phyloP scores from a whole-genome alignment of 2,329 filamentous ascomycete species.

The Botryotinia calthae region DNA sequence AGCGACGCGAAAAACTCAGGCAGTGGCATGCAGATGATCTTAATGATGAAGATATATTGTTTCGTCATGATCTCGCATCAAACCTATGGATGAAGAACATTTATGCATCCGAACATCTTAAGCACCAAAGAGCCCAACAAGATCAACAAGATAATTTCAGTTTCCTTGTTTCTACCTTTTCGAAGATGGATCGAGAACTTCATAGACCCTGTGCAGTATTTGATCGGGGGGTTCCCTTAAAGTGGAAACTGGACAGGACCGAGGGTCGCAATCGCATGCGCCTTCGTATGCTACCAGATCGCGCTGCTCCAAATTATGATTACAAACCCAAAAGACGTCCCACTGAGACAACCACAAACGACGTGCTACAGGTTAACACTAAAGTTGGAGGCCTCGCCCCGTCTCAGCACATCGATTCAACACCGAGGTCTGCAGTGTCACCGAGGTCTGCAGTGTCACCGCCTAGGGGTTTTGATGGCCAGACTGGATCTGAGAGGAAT shows the following conservation, averaged over 20 bases:
- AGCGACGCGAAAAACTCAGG: conserved; percentile 77
- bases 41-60: conserved; percentile 66
- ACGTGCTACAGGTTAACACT: conserved; percentile 39
- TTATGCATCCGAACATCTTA: conserved; percentile 85
- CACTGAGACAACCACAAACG: conserved; percentile 44
- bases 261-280: conserved; percentile 96
- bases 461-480: conserved; percentile 20
- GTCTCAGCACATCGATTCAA: conserved; percentile 22
- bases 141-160: conserved; percentile 88
- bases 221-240: conserved; percentile 59
- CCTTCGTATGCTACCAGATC: conserved; percentile 78
- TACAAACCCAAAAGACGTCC: conserved; percentile 81
- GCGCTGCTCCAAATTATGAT: conserved; percentile 62
- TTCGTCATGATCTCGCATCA: conserved; percentile 83
- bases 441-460: conserved; percentile 21
- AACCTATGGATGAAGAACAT: conserved; percentile 95
- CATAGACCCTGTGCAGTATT: conserved; percentile 79
- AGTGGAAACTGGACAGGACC: conserved; percentile 93
- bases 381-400: conserved; percentile 23
- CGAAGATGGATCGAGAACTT: conserved; percentile 75
- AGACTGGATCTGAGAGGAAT: conserved; percentile 23
- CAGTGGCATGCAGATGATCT: conserved; percentile 73
- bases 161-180: conserved; percentile 73
- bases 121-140: conserved; percentile 83
- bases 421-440: conserved; percentile 22